Base-by-base conservation (phyloP, 2,329 filamentous ascomycete genomes). In the Colletotrichum tanaceti region DNA sequence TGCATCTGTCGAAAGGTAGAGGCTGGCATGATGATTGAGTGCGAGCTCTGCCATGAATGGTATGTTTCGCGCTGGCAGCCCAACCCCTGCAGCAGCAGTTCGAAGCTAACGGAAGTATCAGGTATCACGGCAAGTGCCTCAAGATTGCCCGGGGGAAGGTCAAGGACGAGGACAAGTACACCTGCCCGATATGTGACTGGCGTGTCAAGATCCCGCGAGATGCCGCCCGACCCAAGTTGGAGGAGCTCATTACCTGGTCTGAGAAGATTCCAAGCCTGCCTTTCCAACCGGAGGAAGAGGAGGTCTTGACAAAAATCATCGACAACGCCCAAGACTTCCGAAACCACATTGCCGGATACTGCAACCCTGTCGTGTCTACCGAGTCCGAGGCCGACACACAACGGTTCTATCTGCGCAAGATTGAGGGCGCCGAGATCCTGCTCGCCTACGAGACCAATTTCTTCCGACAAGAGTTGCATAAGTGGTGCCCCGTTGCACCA, bases 11-110 rank as follows among this genome's bases (percentile, higher is more conserved):
- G 96, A 68, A 93, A 91, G 71, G 89, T 93, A 7, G 96, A 99
- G 79, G 94, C 95, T 44, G 96, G 96, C 59, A 97, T 98, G 91
- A 99, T 99, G 96, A 98, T 99, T 74, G 96, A 99, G 80, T 99
- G 96, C 78, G 96, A 98, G 78, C 85, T 98, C 46, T 99, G 96
- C 79, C 95, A 98, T 75, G 96, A 99, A 82, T 99, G 96, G 96
- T 94, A 79, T 83, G 90, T 58, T 49, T 28, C 9, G 5, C 55
- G 2, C 14, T 53, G 32, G 43, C 32, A 59, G 52, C 14, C 13
- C 54, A 28, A 32, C 32, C 63, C 52, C 10, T 32, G 28, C 1
- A 9, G 60, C 43, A 65, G 68, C 44, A 73, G 61, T 35, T 43
- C 41, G n/a, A 5, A 14, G 32, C 55, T 69, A 46, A 67, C 22